phyloP scores from a whole-genome alignment of 192 early-diverging fungal genomes.

The Coemansia reversa region DNA sequence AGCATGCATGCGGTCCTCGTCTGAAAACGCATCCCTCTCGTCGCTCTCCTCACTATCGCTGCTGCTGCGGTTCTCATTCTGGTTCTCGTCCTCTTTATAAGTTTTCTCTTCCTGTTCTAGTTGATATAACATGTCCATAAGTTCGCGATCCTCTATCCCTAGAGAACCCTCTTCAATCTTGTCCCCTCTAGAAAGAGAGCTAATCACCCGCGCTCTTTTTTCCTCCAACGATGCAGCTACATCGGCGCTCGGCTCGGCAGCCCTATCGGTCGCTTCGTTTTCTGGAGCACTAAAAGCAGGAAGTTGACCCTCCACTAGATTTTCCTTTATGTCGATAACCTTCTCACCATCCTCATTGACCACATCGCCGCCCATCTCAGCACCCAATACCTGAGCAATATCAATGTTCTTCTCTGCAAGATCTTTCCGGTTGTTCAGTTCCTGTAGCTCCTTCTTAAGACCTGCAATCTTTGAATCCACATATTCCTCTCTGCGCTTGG shows the following conservation, averaged over 20 bases:
- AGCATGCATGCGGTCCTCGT: conserved; percentile 40
- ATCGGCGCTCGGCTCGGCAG: not conserved
- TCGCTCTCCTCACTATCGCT: conserved; percentile 1
- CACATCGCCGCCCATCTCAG: conserved; percentile 9
- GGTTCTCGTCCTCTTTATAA: conserved; percentile 3
- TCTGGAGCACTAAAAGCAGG: conserved; percentile 6
- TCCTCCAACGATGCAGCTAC: conserved; percentile 1
- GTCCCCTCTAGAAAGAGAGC: not conserved
- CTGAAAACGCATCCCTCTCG: conserved; percentile 38
- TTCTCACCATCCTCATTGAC: conserved; percentile 52
- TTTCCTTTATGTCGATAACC: conserved; percentile 53
- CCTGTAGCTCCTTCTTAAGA: conserved; percentile 13
- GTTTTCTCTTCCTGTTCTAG: conserved; percentile 35
- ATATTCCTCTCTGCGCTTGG: conserved; percentile 59
- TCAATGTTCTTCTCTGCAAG: conserved; percentile 1
- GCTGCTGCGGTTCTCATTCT: conserved; percentile 10
- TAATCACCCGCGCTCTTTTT: conserved; percentile 24
- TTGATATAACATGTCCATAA: conserved; percentile 38
- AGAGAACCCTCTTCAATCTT: conserved; percentile 7
- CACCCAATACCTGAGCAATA: conserved; percentile 2
- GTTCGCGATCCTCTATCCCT: conserved; percentile 14
- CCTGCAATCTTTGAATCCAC: conserved; percentile 24
- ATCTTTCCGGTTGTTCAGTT: conserved; percentile 12
- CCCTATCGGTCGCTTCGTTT: not conserved
- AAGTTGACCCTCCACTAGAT: conserved; percentile 18